A percentile compares a stretch with the other conserved stretches of the same genome.
Conservation (phyloP, 352 stramenopile species). For the Pythium dissotocum region DNA sequence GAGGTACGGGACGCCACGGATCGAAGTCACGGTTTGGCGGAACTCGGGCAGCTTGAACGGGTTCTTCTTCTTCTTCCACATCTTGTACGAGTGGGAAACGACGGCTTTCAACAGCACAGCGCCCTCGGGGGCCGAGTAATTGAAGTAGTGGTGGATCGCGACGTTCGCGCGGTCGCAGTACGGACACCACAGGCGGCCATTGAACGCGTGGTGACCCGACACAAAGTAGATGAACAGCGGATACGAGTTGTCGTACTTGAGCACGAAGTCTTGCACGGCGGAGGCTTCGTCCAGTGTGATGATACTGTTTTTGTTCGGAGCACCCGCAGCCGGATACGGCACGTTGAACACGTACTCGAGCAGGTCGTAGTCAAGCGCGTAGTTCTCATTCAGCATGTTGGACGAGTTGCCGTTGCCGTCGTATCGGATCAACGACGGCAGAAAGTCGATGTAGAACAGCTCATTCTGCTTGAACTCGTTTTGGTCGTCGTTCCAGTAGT, state of each 20-base stretch:
- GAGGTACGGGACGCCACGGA: conserved; percentile 71
- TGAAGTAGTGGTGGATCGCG: conserved; percentile 77
- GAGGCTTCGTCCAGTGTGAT: conserved; percentile 39
- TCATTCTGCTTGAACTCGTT: conserved; percentile 81
- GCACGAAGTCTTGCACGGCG: conserved; percentile 54
- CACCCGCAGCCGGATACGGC: conserved; percentile 35
- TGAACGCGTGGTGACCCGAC: conserved; percentile 71
- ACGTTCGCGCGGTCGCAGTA: conserved; percentile 78
- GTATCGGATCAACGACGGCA: conserved; percentile 79
- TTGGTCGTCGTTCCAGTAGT: conserved; percentile 70
- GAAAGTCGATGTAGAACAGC: conserved; percentile 82
- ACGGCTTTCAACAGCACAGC: conserved; percentile 60
- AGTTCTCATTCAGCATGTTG: conserved; percentile 66
- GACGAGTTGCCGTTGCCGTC: conserved; percentile 74
- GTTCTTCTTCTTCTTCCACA: conserved; percentile 81
- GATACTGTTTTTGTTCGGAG: conserved; percentile 51
- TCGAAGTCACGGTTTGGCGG: conserved; percentile 47
- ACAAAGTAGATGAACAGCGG: conserved; percentile 79
- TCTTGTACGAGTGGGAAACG: conserved; percentile 52
- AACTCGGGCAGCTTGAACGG: conserved; percentile 67
- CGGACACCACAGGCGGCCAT: conserved; percentile 79
- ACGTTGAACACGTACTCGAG: conserved; percentile 74
- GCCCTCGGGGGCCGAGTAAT: conserved; percentile 56
- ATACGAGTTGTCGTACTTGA: conserved; percentile 66
- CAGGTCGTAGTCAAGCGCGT: conserved; percentile 58